Evolutionary conservation across 345 rosid species (phyloP), one percentile per base, ranked within the genome.

Genomic region (Acer negundo): DNA sequence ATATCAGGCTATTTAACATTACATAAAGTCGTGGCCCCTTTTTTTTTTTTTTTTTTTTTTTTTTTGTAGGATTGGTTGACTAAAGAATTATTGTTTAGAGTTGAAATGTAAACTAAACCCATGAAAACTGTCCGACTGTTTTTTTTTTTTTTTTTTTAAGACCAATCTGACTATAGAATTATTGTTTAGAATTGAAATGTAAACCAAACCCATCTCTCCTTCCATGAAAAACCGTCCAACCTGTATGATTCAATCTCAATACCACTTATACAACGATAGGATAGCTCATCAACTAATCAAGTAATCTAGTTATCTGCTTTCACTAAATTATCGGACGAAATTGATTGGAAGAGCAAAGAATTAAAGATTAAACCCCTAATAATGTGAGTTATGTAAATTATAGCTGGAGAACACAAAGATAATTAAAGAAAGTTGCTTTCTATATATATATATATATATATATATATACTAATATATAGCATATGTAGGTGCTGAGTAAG

Each of bases 401-500:
- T 70, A 26, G 62, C 5, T 70, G 62, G 35, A 70, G 62, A 47
- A 28, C 62, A 26, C 40, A 53, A 53, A 53, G 44, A 59, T 28
- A 49, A 35, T 35, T 35, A 35, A 42, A 28, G 38, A 51, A 28
- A 28, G 20, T 7, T 59, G 20, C 20, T 59, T 13, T 59, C 26
- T 59, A 59, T 59, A 22, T 35, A 4, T 35, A 4, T 28, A 28
- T 28, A 28, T 26, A 26, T 26, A 26, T 26, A 26, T 26, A 26
- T 35, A 31, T 31, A 31, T 4, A 31, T 0, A 35, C n/a, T 56
- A 56, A 56, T 28, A 28, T 28, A 28, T 22, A n/a, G 9, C 26
- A 46, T 44, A 16, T 42, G 31, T 47, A 17, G 42, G 46, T 51
- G 74, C 24, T 70, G 74, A 70, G 44, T 61, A 77, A 67, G 62